Evolutionary conservation across 306 rosid species (phyloP), one percentile per base, ranked within the genome.

Genomic region (Trifolium fragiferum): DNA sequence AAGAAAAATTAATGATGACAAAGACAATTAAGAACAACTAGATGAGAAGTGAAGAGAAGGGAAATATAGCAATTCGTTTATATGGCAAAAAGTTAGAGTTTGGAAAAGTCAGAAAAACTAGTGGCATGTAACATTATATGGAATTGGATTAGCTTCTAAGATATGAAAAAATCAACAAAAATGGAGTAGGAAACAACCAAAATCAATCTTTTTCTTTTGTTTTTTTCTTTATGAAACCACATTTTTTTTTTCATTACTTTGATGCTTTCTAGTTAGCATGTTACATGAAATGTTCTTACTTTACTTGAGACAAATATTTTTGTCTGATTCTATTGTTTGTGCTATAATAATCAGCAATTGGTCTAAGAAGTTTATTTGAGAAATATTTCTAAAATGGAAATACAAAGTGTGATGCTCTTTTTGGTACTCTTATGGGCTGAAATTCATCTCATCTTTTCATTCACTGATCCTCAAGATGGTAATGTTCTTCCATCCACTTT

Each of bases 401-500:
- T 46, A 58, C 38, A 76, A 37, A 21, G 19, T 76, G 63, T 78
- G 62, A 80, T 83, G 70, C 82, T 89, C 68, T 82, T 85, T 77
- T 79, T 88, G 77, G 88, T 83, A 75, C 44, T 89, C 50, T 82
- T 80, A 62, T 83, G 78, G 71, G 77, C 82, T 46, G 71, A 90
- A 64, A 69, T 85, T 76, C 83, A 82, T 46, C 25, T 78, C 44
- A 61, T 76, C 38, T 72, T 69, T 58, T 82, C 96, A 4, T 18
- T 64, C 38, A 90, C 96, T 47, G 74, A 90, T 70, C 25, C 87
- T 44, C 76, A 41, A 63, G 97, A 92, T 27, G 90, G 97, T 92
- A 89, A 72, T 46, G 47, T 84, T 25, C 6, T 11, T 43, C 21
- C 50, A 25, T 27, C 13, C 6, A 65, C 2, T 65, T n/a, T n/a